Conservation (phyloP, 257 asterid species). For the Lycium ferocissimum region DNA sequence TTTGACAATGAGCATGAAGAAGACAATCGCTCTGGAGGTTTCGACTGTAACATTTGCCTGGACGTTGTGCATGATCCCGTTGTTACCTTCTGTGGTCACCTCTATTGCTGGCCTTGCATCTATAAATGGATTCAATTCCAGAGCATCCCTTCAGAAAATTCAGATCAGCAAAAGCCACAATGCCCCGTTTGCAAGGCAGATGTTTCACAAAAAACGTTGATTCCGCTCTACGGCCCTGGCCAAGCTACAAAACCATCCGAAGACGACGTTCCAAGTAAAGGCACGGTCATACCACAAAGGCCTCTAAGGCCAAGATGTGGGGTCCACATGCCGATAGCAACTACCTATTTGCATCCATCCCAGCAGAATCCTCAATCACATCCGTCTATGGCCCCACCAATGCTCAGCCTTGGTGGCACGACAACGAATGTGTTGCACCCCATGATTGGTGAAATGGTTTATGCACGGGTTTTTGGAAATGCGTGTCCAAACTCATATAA, state of each 20-base stretch:
- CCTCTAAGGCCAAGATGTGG: constrained; percentile 57
- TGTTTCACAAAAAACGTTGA: constrained; percentile 59
- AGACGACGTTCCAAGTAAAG: constrained; percentile 38
- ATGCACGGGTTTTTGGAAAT: constrained; percentile 56
- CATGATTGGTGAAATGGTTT: constrained; percentile 64
- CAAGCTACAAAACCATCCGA: constrained; percentile 42
- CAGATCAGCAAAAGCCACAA: constrained; percentile 49
- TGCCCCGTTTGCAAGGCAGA: constrained; percentile 81
- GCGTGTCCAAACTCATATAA: constrained; percentile 62
- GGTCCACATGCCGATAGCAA: constrained; percentile 11
- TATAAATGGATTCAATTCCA: constrained; percentile 70
- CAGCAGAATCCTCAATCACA: constrained; percentile 42
- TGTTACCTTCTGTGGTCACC: constrained; percentile 87
- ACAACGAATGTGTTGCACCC: constrained; percentile 42
- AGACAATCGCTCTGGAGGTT: constrained; percentile 49
- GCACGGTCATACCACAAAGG: constrained; percentile 58
- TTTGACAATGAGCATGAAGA: constrained; percentile 43
- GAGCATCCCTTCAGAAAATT: constrained; percentile 36
- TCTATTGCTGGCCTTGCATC: constrained; percentile 89
- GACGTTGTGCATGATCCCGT: constrained; percentile 77
- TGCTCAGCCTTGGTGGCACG: constrained; percentile 35
- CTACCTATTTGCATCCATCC: constrained; percentile 32
- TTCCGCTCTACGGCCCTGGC: constrained; percentile 82
- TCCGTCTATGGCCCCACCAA: constrained; percentile 29
- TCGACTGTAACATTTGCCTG: constrained; percentile 83